These are phyloP conservation scores for Naganishia sp. DNA, from an alignment of 1,284 basidiomycete genomes.

Conservation along the genomic window DNA sequence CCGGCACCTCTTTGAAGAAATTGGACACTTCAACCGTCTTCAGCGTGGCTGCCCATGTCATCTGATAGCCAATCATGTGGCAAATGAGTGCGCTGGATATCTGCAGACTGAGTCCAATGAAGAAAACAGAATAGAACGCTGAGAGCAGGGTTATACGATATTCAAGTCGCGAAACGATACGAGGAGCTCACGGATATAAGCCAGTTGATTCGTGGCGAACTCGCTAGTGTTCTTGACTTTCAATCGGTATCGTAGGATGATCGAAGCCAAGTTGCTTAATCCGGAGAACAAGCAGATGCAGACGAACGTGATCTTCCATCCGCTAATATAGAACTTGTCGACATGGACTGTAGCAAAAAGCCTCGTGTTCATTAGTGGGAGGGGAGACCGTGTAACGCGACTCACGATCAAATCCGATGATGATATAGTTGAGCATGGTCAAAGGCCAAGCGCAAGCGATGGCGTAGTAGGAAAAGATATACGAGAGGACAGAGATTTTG, in stretches of 20 bases:
- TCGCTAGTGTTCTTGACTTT: constrained; percentile 52
- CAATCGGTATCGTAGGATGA: constrained; percentile 72
- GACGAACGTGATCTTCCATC: constrained; percentile 58
- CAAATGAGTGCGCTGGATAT: constrained; percentile 71
- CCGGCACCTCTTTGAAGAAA: constrained; percentile 79
- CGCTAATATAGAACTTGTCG: constrained; percentile 46
- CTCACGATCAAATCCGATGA: constrained; percentile 40
- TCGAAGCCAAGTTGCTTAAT: constrained; percentile 69
- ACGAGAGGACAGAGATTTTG: constrained; percentile 47
- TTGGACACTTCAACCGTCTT: constrained; percentile 52
- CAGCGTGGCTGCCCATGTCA: constrained; percentile 66
- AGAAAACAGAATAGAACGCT: constrained; percentile 73
- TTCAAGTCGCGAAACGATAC: constrained; percentile 7
- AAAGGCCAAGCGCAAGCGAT: constrained; percentile 44
- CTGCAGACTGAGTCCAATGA: constrained; percentile 73
- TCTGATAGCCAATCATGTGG: constrained; percentile 79
- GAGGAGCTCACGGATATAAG: constrained; percentile 38
- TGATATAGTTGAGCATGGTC: constrained; percentile 43
- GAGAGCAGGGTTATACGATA: constrained; percentile 10
- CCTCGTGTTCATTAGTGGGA: neutral
- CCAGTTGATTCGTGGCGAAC: constrained; percentile 39
- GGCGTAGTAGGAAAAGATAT: constrained; percentile 50
- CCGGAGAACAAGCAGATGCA: constrained; percentile 75
- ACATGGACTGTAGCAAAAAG: constrained; percentile 37
- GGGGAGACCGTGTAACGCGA: neutral